phyloP scores from a whole-genome alignment of 352 stramenopile genomes.

The Elongisporangium prolatum region DNA sequence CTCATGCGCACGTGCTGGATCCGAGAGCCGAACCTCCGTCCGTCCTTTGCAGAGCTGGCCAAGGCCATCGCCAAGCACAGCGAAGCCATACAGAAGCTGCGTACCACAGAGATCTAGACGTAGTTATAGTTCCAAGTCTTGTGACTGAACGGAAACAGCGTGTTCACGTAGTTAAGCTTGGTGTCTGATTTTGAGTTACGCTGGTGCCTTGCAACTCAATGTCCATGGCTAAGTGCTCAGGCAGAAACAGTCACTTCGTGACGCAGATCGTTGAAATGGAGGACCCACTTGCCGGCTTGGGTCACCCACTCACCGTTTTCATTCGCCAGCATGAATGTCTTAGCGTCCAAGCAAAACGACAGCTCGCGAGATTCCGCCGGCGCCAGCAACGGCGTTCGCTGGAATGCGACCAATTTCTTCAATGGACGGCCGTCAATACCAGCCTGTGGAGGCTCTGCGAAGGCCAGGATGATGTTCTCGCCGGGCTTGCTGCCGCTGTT shows the following conservation, averaged over 20 bases:
- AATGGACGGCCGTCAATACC: constrained; percentile 26
- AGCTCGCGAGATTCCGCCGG: constrained; percentile 16
- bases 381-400: constrained; percentile 34
- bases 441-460: constrained; percentile 22
- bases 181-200: too few species aligned
- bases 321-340: constrained; percentile 35
- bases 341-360: constrained; percentile 26
- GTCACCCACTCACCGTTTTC: constrained; percentile 29
- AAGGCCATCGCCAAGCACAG: not conserved
- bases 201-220: too few species aligned
- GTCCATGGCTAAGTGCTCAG: too few species aligned
- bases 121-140: too few species aligned
- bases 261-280: constrained; percentile 23
- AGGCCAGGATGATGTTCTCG: constrained; percentile 39
- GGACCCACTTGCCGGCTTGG: constrained; percentile 34
- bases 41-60: constrained; percentile 58
- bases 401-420: constrained; percentile 53
- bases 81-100: not conserved
- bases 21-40: constrained; percentile 59
- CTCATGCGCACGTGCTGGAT: constrained; percentile 81
- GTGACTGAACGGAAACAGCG: not conserved
- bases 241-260: constrained; percentile 21
- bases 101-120: not conserved
- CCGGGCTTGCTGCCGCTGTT: constrained; percentile 38
- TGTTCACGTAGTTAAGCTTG: too few species aligned